Percentiles rank a stretch among this genome's conserved stretches.
Conservation (phyloP, 2,329 filamentous ascomycete genomes). For the Furcasterigmium furcatum region DNA sequence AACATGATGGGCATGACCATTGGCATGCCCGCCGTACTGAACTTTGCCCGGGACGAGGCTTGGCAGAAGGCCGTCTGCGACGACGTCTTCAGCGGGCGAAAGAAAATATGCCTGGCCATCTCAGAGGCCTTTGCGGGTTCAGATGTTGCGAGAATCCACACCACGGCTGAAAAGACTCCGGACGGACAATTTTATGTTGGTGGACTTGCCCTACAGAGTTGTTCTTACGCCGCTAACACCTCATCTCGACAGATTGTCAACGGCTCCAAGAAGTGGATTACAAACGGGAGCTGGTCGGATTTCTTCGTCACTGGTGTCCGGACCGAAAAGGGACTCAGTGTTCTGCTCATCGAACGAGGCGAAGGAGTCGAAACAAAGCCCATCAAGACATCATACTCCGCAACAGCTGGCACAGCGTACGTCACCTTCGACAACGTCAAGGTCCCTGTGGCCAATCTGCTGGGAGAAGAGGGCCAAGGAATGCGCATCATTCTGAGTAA, state of each 20-base stretch:
- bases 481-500: conserved; percentile 82
- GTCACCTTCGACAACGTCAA: conserved; percentile 85
- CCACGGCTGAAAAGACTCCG: conserved; percentile 72
- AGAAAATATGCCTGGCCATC: conserved; percentile 86
- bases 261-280: conserved; percentile 84
- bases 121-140: conserved; percentile 85
- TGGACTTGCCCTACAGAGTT: no score
- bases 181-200: conserved; percentile 75
- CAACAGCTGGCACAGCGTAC: conserved; percentile 73
- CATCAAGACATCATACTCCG: conserved; percentile 81
- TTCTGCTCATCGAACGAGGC: conserved; percentile 70
- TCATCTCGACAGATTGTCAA: no score
- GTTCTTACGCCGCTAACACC: no score
- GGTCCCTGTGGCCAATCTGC: conserved; percentile 73
- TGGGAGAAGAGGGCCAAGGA: conserved; percentile 82
- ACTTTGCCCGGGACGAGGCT: no score
- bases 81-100: conserved; percentile 70
- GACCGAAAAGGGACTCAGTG: conserved; percentile 75
- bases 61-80: conserved; percentile 55
- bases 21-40: conserved; percentile 2
- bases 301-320: conserved; percentile 81
- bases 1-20: conserved; percentile 79
- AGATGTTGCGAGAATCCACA: conserved; percentile 76
- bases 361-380: conserved; percentile 73
- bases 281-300: conserved; percentile 75